Base-by-base conservation (phyloP, 495 filamentous ascomycete species). In the Penicillium tannophilum region DNA sequence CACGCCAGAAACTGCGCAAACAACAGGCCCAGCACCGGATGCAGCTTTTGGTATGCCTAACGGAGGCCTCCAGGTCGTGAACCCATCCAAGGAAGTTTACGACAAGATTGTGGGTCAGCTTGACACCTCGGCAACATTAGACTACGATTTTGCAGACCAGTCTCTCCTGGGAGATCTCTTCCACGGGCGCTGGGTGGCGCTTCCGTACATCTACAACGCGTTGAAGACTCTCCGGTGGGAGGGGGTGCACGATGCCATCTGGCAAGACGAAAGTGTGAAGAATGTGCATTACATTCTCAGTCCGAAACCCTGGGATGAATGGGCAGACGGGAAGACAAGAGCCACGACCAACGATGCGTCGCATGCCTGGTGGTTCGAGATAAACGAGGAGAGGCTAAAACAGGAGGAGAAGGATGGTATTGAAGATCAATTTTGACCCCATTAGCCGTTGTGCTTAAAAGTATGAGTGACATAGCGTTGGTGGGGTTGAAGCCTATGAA, bases 141-240 rank as follows among this genome's bases (percentile, higher is more conserved):
- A 54, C 12, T 90, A 91, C 63, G 85, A 88, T 41, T 93, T 95
- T 60, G 80, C 90, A 1, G 91, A 95, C 59, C 91, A 95, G 71
- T 82, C 78, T 4, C 75, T 95, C 9, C 79, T 95, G 8, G 79
- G 80, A 1, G 86, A 89, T 61, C 59, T 87, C 1, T 93, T 90
- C 71, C 50, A 61, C 2, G 84, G 82, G 3, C 77, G 85, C 10
- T 95, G 90, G 91, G 85, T 89, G 7, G 71, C 86, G 8, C 69
- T 95, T 46, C 87, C 89, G 26, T 94, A 92, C 56, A 76, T 84
- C 24, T 94, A 93, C 71, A 95, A 95, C 72, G 91, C 88, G 45
- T 73, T 94, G 44, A 93, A 92, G 76, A 91, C 91, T 17, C 60
- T 92, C 69, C 79, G 90, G 39, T 82, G 82, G 83, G 66, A 79